Evolutionary conservation across 1,284 basidiomycete genomes (phyloP), one percentile per base, ranked within the genome.

Genomic region (Volvariella volvacea): DNA sequence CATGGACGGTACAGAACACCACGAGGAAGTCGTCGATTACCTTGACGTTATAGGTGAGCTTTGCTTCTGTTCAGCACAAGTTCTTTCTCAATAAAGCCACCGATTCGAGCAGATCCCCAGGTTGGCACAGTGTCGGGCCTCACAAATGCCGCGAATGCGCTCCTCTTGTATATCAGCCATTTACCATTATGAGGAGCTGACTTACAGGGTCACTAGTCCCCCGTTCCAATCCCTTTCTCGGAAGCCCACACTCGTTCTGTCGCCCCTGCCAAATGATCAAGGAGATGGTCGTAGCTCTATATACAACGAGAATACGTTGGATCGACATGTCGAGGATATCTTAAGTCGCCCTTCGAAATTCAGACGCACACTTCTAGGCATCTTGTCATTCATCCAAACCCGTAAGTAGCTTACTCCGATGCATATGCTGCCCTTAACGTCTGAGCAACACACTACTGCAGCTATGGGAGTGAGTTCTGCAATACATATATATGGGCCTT

Each of bases 321-420:
- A 92, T 59, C 68, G 75, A 30, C 90, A 93, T 66, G 85, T 95
- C 17, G 78, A 86, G 44, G 78, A 88, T 51, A 76, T 92, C 2
- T 71, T 95, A 12, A 71, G 73, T 19, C 78, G 80, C 49, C 76
- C 77, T 25, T 78, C 80, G 22, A 83, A 77, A 58, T 64, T 79
- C 40, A 71, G 75, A 44, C 70, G 83, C 8, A 79, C 74, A 0
- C 62, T 88, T 55, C 69, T 71, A 51, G 89, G 90, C 4, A 68
- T 92, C 1, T 90, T 88, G 88, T 76, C 83, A 1, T 93, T 89
- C 56, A 62, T 92, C 48, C 90, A 88, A 66, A 93, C 90, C 46
- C 83, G 83, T 85, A 59, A 50, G 78, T 55, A 20, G 33, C 41
- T 22, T 38, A 45, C 19, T n/a, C 31, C 30, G 15, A 7, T 32